Percentiles rank a stretch among this genome's conserved stretches.
These are phyloP conservation scores for Kodamaea leandrae DNA, from an alignment of 805 yeast genomes.

Conservation along the genomic window DNA sequence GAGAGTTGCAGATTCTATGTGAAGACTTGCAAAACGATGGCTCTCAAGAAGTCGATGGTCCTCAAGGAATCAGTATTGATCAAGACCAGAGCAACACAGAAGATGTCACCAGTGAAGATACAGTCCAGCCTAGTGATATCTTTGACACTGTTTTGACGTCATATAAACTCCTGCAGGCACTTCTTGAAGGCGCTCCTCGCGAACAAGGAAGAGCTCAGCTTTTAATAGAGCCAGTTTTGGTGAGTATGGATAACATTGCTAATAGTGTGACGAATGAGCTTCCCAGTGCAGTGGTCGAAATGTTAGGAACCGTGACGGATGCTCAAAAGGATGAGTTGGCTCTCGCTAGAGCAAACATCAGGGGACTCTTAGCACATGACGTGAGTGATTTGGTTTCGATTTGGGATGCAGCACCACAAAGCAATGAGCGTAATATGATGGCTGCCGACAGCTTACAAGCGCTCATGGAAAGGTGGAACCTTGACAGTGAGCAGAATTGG, in stretches of 20 bases:
- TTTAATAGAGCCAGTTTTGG: neutral
- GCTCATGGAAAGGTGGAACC: constrained; percentile 36
- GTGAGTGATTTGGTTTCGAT: constrained; percentile 23
- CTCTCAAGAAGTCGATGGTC: constrained; percentile 6
- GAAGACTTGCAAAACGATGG: constrained; percentile 20
- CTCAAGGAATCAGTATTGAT: neutral
- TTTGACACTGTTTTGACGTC: constrained; percentile 32
- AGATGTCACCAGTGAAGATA: constrained; percentile 21
- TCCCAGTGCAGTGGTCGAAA: constrained; percentile 16
- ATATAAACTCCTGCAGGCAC: constrained; percentile 28
- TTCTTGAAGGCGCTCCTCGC: constrained; percentile 22
- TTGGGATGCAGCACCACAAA: constrained; percentile 37
- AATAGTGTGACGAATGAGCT: constrained; percentile 8
- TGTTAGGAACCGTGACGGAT: constrained; percentile 26
- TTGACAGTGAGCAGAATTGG: constrained; percentile 32
- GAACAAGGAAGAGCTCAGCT: neutral
- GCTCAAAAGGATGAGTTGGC: constrained; percentile 30
- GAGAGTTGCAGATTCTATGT: constrained; percentile 27
- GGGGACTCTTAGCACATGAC: constrained; percentile 26
- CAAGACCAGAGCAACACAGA: constrained; percentile 1
- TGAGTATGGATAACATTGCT: constrained; percentile 16
- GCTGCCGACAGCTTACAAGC: constrained; percentile 46
- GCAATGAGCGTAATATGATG: constrained; percentile 36
- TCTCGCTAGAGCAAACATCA: constrained; percentile 27
- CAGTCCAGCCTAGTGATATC: constrained; percentile 35